A percentile compares a stretch with the other conserved stretches of the same genome.
phyloP scores from a whole-genome alignment of 2,329 filamentous ascomycete species.

The Pseudopithomyces chartarum region DNA sequence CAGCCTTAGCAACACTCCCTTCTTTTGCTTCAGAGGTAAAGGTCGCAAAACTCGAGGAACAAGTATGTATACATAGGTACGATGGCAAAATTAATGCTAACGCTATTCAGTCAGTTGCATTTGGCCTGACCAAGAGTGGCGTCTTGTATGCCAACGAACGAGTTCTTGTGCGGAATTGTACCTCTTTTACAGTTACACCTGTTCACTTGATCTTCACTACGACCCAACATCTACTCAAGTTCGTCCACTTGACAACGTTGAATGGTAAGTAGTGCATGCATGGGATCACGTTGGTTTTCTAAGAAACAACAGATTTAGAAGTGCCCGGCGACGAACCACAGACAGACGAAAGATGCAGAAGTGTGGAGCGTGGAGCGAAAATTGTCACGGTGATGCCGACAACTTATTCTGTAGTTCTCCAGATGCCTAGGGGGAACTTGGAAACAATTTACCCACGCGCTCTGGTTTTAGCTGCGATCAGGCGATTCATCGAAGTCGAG shows the following conservation, averaged over 20 bases:
- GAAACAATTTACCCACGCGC: constrained; percentile 94
- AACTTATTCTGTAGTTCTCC: constrained; percentile 81
- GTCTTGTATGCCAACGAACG: constrained; percentile 78
- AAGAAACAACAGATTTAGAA: constrained; percentile 67
- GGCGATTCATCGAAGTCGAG: constrained; percentile 76
- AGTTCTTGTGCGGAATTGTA: constrained; percentile 82
- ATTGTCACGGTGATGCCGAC: constrained; percentile 90
- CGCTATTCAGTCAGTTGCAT: constrained; percentile 50
- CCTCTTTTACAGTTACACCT: constrained; percentile 82
- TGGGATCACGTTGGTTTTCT: not conserved
- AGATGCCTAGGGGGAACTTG: constrained; percentile 94
- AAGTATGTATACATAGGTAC: constrained; percentile 21
- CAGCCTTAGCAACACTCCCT: constrained; percentile 28
- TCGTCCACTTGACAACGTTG: constrained; percentile 74
- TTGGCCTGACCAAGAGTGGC: constrained; percentile 76
- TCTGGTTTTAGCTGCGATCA: constrained; percentile 88
- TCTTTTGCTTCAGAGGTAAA: constrained; percentile 32
- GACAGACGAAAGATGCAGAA: constrained; percentile 88
- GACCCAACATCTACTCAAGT: constrained; percentile 89
- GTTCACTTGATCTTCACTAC: constrained; percentile 91
- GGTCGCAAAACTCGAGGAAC: constrained; percentile 24
- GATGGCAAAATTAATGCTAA: constrained; percentile 17
- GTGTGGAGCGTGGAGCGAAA: constrained; percentile 84
- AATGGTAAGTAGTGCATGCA: constrained; percentile 59
- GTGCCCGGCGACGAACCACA: constrained; percentile 88